Base-by-base conservation (phyloP, 495 filamentous ascomycete genomes). In the Aspergillus steynii region DNA sequence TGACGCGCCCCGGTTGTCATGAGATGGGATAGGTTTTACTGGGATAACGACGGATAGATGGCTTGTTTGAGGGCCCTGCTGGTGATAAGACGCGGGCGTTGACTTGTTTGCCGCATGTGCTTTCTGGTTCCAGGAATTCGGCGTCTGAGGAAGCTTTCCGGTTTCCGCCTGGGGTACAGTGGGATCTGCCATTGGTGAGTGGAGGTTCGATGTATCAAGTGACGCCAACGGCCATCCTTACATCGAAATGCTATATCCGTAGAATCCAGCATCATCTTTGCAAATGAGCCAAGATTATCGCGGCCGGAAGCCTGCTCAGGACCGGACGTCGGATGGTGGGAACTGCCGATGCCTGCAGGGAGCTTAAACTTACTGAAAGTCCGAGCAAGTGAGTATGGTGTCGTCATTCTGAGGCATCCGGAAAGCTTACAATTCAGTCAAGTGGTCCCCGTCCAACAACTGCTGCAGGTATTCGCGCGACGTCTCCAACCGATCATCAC, bases 341-440 rank as follows among this genome's bases (percentile, higher is more conserved):
- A 56, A 59, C 65, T 63, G 31, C 60, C 61, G 26, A 70, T 51
- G 50, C 68, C 58, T 31, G 65, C 61, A 59, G 81, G 79, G 37
- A 74, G 74, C 69, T 91, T 92, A 77, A 93, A 93, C 65, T 87
- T 85, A 73, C 91, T 93, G 65, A 53, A 58, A n/a, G 32, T 48
- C 56, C 7, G 34, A 60, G 61, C 69, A 27, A 65, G 62, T 69
- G 28, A 69, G 65, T 37, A 50, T 56, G 27, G 32, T 12, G 46
- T 56, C 42, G 65, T 56, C 37, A 65, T 50, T 46, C 25, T 62
- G 34, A 59, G 51, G 31, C 25, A n/a, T 29, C 55, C 14, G 29
- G 31, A 37, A 61, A 50, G 65, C 88, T 74, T 80, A 93, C 90
- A 87, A 90, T 72, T 92, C 82, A 20, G 90, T 88, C 62, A 92